phyloP scores from a whole-genome alignment of 768 basidiomycete species.

The Lactarius indigo region DNA sequence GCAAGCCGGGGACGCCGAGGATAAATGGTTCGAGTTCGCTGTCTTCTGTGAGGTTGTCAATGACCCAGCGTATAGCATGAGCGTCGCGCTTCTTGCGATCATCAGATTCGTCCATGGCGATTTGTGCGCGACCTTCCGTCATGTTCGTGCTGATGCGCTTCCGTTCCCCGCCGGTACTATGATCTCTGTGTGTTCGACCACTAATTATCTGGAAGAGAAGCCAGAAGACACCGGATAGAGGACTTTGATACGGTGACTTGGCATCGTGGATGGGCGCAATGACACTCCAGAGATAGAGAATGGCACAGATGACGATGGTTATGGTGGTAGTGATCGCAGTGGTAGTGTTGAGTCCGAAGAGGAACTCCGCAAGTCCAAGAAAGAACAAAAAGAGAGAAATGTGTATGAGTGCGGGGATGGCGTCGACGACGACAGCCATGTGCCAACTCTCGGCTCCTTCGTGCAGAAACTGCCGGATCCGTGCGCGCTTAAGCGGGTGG shows the following conservation, averaged over 20 bases:
- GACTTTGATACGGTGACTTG: slow-evolving; percentile 21
- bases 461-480: slow-evolving; percentile 38
- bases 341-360: slow-evolving; percentile 31
- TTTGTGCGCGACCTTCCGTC: slow-evolving; percentile 13
- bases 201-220: slow-evolving; percentile 2
- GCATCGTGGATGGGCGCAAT: slow-evolving; percentile 15
- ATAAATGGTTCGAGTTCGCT: slow-evolving; percentile 9
- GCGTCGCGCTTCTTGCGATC: slow-evolving; percentile 9
- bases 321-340: slow-evolving; percentile 12
- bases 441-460: slow-evolving; percentile 39
- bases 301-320: slow-evolving; percentile 8
- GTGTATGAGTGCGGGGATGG: slow-evolving; percentile 48
- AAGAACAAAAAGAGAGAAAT: slow-evolving; percentile 49
- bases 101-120: slow-evolving; percentile 8
- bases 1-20: slow-evolving; percentile 2
- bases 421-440: slow-evolving; percentile 40
- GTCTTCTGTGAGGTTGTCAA: slow-evolving; percentile 13
- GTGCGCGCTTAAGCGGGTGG: slow-evolving; percentile 33
- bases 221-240: slow-evolving; percentile 20
- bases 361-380: slow-evolving; percentile 44
- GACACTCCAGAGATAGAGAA: slow-evolving; percentile 21
- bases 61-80: slow-evolving; percentile 8
- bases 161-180: neutral
- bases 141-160: slow-evolving; percentile 8
- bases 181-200: slow-evolving; percentile 9